phyloP scores from a whole-genome alignment of 2,329 filamentous ascomycete species.

The Plenodomus lindquistii region DNA sequence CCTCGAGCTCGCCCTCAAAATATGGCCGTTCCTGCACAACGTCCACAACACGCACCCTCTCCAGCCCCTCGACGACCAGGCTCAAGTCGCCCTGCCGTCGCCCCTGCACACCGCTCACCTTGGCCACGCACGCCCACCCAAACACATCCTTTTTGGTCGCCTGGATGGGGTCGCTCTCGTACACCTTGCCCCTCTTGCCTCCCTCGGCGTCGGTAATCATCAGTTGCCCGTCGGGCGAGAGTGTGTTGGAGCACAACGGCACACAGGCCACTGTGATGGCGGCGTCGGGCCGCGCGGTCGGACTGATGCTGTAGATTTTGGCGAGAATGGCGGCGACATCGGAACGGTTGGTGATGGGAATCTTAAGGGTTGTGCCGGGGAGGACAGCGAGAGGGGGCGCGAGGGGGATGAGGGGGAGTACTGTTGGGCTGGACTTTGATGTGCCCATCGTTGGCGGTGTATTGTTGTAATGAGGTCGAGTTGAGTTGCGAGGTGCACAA shows the following conservation, averaged over 20 bases:
- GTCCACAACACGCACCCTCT: conserved; percentile 75
- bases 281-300: conserved; percentile 65
- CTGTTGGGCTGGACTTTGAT: conserved; percentile 40
- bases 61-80: conserved; percentile 82
- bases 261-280: conserved; percentile 84
- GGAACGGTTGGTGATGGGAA: conserved; percentile 79
- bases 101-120: conserved; percentile 55
- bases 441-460: conserved; percentile 42
- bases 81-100: conserved; percentile 65
- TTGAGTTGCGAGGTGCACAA: too few relatives aligned
- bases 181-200: conserved; percentile 27
- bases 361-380: conserved; percentile 81
- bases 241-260: conserved; percentile 75
- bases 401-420: conserved; percentile 79
- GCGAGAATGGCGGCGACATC: conserved; percentile 89
- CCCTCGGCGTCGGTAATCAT: conserved; percentile 66
- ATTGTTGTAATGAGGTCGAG: too few relatives aligned
- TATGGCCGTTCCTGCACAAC: conserved; percentile 78
- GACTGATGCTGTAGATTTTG: conserved; percentile 76
- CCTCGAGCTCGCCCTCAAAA: conserved; percentile 78
- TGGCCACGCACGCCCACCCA: conserved; percentile 73
- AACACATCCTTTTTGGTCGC: conserved; percentile 68
- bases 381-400: conserved; percentile 80
- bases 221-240: conserved; percentile 73
- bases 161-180: conserved; percentile 56